Percentiles rank a stretch among this genome's conserved stretches.
phyloP scores from a whole-genome alignment of 352 stramenopile genomes.

The Phytophthora ohioensis region DNA sequence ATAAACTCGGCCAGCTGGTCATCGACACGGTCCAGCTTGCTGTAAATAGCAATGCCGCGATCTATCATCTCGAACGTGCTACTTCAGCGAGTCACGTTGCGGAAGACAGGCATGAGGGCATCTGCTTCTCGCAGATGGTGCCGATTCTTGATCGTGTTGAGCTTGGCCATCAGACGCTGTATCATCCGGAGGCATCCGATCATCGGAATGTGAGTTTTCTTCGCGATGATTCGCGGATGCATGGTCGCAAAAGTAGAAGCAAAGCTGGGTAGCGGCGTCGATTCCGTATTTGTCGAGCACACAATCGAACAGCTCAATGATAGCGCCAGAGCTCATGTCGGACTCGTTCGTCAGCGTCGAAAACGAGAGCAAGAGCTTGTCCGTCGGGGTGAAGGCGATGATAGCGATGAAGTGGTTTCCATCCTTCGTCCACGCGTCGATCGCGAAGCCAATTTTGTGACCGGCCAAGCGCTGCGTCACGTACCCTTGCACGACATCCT shows the following conservation, averaged over 20 bases:
- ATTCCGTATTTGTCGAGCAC: slow-evolving; percentile 30
- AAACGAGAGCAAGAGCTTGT: slow-evolving; percentile 28
- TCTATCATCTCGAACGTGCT: slow-evolving; percentile 33
- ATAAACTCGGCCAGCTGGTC: slow-evolving; percentile 14
- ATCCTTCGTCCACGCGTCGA: slow-evolving; percentile 32
- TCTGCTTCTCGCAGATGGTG: too few species aligned
- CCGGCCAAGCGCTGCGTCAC: neutral
- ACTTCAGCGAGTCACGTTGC: slow-evolving; percentile 24
- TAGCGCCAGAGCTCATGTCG: slow-evolving; percentile 19
- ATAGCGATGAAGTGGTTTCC: slow-evolving; percentile 21
- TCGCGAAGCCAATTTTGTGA: slow-evolving; percentile 18
- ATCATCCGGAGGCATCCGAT: slow-evolving; percentile 25
- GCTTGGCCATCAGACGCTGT: too few species aligned
- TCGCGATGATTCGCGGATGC: slow-evolving; percentile 25
- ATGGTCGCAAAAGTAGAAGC: slow-evolving; percentile 28
- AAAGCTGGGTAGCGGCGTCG: slow-evolving; percentile 9
- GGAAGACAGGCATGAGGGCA: too few species aligned
- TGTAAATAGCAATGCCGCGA: slow-evolving; percentile 6
- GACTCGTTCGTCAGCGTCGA: slow-evolving; percentile 20
- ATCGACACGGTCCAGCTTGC: slow-evolving; percentile 9
- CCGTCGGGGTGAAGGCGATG: slow-evolving; percentile 17
- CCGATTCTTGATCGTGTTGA: too few species aligned
- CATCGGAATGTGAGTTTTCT: slow-evolving; percentile 24
- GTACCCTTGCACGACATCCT: slow-evolving; percentile 7
- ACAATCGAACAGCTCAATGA: slow-evolving; percentile 26